Evolutionary conservation across 495 filamentous ascomycete genomes (phyloP), one percentile per base, ranked within the genome.

Genomic region (Penicillium paxilli): DNA sequence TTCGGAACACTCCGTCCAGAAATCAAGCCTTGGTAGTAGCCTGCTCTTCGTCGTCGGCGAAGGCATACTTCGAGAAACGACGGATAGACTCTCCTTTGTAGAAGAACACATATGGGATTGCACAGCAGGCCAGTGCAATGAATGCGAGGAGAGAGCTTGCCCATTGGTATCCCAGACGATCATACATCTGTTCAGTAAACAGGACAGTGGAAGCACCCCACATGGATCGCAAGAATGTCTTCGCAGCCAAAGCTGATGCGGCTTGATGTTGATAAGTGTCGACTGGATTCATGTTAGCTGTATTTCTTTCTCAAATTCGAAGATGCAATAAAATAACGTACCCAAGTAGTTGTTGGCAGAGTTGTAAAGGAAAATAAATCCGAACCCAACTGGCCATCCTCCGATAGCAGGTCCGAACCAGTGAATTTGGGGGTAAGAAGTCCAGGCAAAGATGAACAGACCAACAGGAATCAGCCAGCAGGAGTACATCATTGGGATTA

Each of bases 351-450:
- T 92, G 72, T 90, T 92, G 45, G 88, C 88, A 8, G 86, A 78
- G 72, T 92, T 92, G 71, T 92, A 93, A 20, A 93, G 72, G 72
- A 92, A 91, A 64, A 92, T 90, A 66, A 94, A 91, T 21, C 89
- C 89, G 65, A 92, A 92, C 6, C 89, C 90, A 48, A 92, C 82
- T 7, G 88, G 87, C 59, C 86, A 85, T 30, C 89, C 89, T 21
- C 84, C 89, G 11, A 94, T 75, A 2, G 78, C 75, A 2, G 89
- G 87, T 0, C 87, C 90, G 44, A 84, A 75, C 89, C 88, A 92
- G 59, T 69, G 78, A 2, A 92, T 59, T 0, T 49, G 49, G 5
- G 81, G 76, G 66, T 87, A 92, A 0, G 86, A 89, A 2, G 87
- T 82, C 90, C 90, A 92, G 28, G 88, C 90, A 68, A 93, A 93